Evolutionary conservation across 2,329 filamentous ascomycete genomes (phyloP), one percentile per base, ranked within the genome.

Genomic region (Clonostachys sp.): DNA sequence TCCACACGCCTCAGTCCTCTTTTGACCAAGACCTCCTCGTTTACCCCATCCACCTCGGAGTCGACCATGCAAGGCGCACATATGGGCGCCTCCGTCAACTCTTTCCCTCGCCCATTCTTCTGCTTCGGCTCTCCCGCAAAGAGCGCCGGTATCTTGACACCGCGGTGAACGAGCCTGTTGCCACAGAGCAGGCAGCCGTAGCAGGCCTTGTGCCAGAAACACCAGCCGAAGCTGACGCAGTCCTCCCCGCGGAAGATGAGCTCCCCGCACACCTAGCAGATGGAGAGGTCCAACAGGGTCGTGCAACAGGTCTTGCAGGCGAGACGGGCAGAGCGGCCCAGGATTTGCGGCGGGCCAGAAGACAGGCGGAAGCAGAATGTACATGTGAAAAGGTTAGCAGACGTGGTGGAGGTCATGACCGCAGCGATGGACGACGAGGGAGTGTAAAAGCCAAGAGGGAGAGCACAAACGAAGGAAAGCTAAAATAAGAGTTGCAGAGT

Each of bases 211-310:
- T 82, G 78, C 79, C 77, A 82, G 56, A 82, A 82, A 55, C 76
- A 80, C 78, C 74, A 81, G 0, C 77, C 77, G n/a, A 81, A 65
- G 52, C 76, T 80, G 39, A 81, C 74, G 51, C 74, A 76, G 49
- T 81, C 77, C 20, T 77, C 72, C 1, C 68, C 74, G 24, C 77
- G 73, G 35, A 71, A 69, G 12, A 82, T 69, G 41, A 78, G 60
- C 58, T 80, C 76, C 17, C 78, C 76, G 52, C 79, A 82, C 24
- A 74, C 76, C 79, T 66, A 81, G 59, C 74, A 81, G 45, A 81
- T 74, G 50, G 77, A 75, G 43, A 81, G 66, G 56, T 79, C 68
- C 44, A 81, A 57, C 3, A 82, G 58, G 2, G 67, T 67, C 8
- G 61, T 53, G 59, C 74, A 70, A 61, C 78, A 83, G 0, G 61